Percentiles rank a stretch among this genome's conserved stretches.
Conservation (phyloP, 192 early-diverging fungal genomes). For the Mortierella antarctica region DNA sequence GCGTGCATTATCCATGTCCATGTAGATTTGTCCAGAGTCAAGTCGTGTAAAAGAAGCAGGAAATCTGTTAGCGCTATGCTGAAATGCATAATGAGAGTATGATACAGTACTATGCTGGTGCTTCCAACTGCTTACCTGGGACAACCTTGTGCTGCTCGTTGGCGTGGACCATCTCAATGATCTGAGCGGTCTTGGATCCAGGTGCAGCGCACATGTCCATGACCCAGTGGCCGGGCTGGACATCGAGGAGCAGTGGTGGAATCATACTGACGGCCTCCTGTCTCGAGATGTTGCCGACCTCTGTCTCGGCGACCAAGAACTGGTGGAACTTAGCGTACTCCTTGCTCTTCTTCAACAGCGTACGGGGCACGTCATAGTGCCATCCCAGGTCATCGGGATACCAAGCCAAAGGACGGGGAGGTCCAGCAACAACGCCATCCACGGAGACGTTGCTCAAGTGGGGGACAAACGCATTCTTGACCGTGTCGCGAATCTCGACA, state of each 20-base stretch:
- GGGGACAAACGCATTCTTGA: constrained; percentile 68
- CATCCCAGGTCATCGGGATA: constrained; percentile 94
- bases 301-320: constrained; percentile 98
- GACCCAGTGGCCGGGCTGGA: constrained; percentile 84
- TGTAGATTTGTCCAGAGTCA: not conserved
- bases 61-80: not conserved
- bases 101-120: no score
- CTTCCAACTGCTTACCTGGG: constrained; percentile 54
- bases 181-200: constrained; percentile 97
- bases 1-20: not conserved
- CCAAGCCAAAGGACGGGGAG: constrained; percentile 86
- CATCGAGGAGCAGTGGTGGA: constrained; percentile 92
- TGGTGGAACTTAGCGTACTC: constrained; percentile 87
- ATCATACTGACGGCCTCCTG: constrained; percentile 99
- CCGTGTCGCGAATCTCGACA: constrained; percentile 73
- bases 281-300: constrained; percentile 95
- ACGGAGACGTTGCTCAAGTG: constrained; percentile 63
- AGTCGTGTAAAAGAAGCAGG: not conserved
- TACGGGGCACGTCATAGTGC: constrained; percentile 84
- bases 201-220: constrained; percentile 98
- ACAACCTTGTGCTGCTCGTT: constrained; percentile 63
- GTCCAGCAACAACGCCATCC: constrained; percentile 80
- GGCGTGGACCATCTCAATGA: constrained; percentile 81
- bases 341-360: constrained; percentile 78
- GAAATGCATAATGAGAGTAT: no score